A percentile compares a stretch with the other conserved stretches of the same genome.
These are phyloP conservation scores for Sechiopsis laciniata DNA, from an alignment of 306 rosid species.

Conservation along the genomic window DNA sequence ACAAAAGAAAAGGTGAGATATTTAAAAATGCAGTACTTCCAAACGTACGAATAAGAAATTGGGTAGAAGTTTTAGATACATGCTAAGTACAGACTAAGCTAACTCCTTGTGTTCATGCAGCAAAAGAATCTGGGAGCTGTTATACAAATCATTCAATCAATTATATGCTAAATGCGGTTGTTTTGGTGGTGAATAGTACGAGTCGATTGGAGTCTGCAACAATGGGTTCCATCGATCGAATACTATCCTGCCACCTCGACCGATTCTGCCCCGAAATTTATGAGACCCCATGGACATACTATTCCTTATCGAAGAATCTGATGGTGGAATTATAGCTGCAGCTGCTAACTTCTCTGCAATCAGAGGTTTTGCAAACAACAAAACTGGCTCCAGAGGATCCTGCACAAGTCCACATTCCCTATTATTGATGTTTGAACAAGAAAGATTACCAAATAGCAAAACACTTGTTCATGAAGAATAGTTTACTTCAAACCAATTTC, in stretches of 20 bases:
- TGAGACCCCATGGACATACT: conserved; percentile 48
- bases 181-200: conserved; percentile 72
- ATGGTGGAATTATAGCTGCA: conserved; percentile 67
- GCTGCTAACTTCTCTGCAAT: conserved; percentile 87
- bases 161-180: conserved; percentile 57
- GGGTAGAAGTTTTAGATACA: not conserved
- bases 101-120: not conserved
- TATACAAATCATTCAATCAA: conserved; percentile 39
- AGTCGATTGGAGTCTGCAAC: conserved; percentile 76
- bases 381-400: conserved; percentile 93
- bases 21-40: not conserved
- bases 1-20: not conserved
- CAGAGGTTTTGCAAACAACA: conserved; percentile 77
- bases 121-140: conserved; percentile 12
- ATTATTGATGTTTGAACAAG: too few species aligned
- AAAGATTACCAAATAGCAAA: too few species aligned
- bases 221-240: conserved; percentile 88
- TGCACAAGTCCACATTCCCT: conserved; percentile 31
- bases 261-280: conserved; percentile 74
- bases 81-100: not conserved
- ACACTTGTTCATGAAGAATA: too few species aligned
- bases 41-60: not conserved
- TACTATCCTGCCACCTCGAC: conserved; percentile 91
- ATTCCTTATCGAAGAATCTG: conserved; percentile 43
- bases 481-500: too few species aligned